phyloP scores from a whole-genome alignment of 257 asterid genomes.

The Nicotiana sylvestris region DNA sequence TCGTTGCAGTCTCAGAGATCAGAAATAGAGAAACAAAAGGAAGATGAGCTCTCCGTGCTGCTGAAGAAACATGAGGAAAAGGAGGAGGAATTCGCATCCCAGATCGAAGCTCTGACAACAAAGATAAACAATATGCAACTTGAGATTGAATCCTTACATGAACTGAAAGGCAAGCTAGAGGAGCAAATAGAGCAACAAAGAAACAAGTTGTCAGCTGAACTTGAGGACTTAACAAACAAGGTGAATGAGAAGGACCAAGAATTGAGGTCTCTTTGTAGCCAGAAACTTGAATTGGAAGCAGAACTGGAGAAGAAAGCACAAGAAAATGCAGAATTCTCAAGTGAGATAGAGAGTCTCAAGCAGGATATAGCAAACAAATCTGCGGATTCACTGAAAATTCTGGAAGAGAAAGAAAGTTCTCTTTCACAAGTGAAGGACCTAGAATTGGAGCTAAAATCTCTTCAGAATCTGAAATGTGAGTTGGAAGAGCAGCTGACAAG shows the following conservation, averaged over 20 bases:
- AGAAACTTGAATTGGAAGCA: constrained; percentile 45
- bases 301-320: constrained; percentile 42
- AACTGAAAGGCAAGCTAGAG: constrained; percentile 47
- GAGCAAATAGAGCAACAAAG: constrained; percentile 39
- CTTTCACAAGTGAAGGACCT: constrained; percentile 29
- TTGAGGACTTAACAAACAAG: constrained; percentile 41
- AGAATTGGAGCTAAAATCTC: constrained; percentile 32
- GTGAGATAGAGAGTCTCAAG: constrained; percentile 44
- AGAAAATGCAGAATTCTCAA: constrained; percentile 38
- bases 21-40: constrained; percentile 62
- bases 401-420: constrained; percentile 42
- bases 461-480: constrained; percentile 29
- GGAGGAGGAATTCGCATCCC: constrained; percentile 45
- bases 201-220: constrained; percentile 36
- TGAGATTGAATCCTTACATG: constrained; percentile 46
- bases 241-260: constrained; percentile 41
- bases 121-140: constrained; percentile 38
- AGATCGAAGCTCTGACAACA: constrained; percentile 42
- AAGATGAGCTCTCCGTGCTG: constrained; percentile 51
- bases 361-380: constrained; percentile 41
- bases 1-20: constrained; percentile 44
- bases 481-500: constrained; percentile 48
- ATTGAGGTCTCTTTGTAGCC: constrained; percentile 37
- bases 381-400: constrained; percentile 27
- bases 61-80: constrained; percentile 51